A percentile compares a stretch with the other conserved stretches of the same genome.
Conservation (phyloP, 306 rosid genomes). For the Cicer pinnatifidum region DNA sequence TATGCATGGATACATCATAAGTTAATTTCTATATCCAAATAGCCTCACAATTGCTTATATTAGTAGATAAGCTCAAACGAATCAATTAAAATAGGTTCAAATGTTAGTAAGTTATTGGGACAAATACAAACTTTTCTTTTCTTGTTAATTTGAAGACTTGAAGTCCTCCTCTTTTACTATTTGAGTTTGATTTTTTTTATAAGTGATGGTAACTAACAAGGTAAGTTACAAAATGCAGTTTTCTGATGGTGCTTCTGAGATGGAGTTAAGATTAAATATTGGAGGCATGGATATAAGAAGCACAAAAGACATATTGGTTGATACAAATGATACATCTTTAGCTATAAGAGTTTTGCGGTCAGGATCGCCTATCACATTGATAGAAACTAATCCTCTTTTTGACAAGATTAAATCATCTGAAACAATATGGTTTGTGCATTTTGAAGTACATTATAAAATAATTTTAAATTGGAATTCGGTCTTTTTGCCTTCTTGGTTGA, state of each 20-base stretch:
- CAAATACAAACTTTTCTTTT: neutral
- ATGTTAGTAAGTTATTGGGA: neutral
- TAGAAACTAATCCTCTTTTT: conserved; percentile 73
- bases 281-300: conserved; percentile 52
- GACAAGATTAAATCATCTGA: conserved; percentile 83
- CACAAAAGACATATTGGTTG: conserved; percentile 65
- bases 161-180: neutral
- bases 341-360: conserved; percentile 57
- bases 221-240: conserved; percentile 63
- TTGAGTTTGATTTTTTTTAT: neutral
- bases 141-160: neutral
- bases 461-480: neutral
- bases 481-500: conserved; percentile 37
- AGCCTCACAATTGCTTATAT: too few relatives aligned
- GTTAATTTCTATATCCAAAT: too few relatives aligned
- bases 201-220: conserved; percentile 30
- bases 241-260: conserved; percentile 75
- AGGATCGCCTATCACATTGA: conserved; percentile 68
- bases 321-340: conserved; percentile 66
- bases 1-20: too few relatives aligned
- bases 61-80: too few relatives aligned
- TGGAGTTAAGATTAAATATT: conserved; percentile 73
- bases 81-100: too few relatives aligned
- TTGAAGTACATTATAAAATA: neutral
- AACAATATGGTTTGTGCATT: conserved; percentile 81